Percentiles rank a stretch among this genome's conserved stretches.
These are phyloP conservation scores for Salisapilia sapeloensis DNA, from an alignment of 352 stramenopile genomes.

Conservation along the genomic window DNA sequence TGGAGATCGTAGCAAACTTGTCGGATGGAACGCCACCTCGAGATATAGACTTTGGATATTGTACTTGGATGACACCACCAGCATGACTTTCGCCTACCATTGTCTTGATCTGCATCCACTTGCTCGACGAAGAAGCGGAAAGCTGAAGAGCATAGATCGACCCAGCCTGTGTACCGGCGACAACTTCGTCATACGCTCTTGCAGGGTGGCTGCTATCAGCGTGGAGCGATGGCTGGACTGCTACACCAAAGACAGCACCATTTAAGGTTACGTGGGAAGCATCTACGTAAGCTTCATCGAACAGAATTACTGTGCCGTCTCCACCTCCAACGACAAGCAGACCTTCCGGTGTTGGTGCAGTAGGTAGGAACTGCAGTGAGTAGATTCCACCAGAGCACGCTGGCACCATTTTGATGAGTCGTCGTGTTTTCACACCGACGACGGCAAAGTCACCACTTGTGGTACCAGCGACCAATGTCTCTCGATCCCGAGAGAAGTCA, in stretches of 20 bases:
- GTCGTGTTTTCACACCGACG: conserved; percentile 53
- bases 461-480: conserved; percentile 71
- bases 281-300: conserved; percentile 58
- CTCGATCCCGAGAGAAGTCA: conserved; percentile 58
- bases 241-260: conserved; percentile 32
- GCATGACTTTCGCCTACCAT: conserved; percentile 77
- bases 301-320: conserved; percentile 74
- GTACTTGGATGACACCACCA: conserved; percentile 49
- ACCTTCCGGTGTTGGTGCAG: no score
- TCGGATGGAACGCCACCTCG: conserved; percentile 54
- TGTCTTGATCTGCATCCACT: conserved; percentile 2
- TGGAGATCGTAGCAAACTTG: conserved; percentile 77
- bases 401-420: conserved; percentile 45
- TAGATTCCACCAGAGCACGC: conserved; percentile 72
- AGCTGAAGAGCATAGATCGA: conserved; percentile 53
- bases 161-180: conserved; percentile 63
- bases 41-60: conserved; percentile 36
- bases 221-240: conserved; percentile 15
- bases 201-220: conserved; percentile 10
- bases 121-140: conserved; percentile 4
- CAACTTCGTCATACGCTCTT: conserved; percentile 29
- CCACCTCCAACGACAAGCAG: conserved; percentile 64
- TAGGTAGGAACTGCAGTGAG: conserved; percentile 24
- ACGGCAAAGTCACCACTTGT: conserved; percentile 80
- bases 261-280: conserved; percentile 48